Percentiles rank a stretch among this genome's conserved stretches.
Conservation (phyloP, 1,139 yeast species). For the Candida gigantensis region DNA sequence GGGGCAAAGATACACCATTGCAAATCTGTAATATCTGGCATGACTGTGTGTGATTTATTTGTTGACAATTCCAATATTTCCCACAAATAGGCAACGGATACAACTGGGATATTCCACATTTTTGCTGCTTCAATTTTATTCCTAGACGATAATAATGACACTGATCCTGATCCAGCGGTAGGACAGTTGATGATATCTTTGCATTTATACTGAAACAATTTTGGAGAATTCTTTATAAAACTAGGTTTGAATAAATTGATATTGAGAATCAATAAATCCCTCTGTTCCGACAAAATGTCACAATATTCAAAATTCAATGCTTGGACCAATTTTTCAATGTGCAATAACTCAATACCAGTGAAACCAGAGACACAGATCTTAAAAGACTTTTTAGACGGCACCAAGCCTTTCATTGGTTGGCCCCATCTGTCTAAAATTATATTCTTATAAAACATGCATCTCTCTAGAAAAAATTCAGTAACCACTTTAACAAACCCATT, state of each 20-base stretch:
- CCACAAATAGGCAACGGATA: constrained; percentile 55
- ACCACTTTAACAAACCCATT: constrained; percentile 34
- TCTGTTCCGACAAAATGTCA: constrained; percentile 51
- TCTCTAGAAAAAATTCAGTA: constrained; percentile 87
- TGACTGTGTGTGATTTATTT: constrained; percentile 15
- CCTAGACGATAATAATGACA: constrained; percentile 46
- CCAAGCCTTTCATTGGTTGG: constrained; percentile 50
- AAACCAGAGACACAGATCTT: constrained; percentile 76
- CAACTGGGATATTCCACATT: constrained; percentile 57
- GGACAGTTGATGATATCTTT: constrained; percentile 40
- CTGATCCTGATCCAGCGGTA: constrained; percentile 31
- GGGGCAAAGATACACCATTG: constrained; percentile 59
- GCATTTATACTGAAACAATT: constrained; percentile 36
- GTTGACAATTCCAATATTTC: constrained; percentile 32
- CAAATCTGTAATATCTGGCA: constrained; percentile 41
- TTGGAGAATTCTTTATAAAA: constrained; percentile 41
- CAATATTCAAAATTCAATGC: constrained; percentile 52
- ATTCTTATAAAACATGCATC: constrained; percentile 64
- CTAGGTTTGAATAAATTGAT: constrained; percentile 48
- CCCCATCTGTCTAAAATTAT: constrained; percentile 73
- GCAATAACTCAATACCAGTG: constrained; percentile 78
- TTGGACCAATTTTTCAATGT: constrained; percentile 62
- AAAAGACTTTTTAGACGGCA: constrained; percentile 35
- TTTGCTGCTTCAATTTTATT: constrained; percentile 59
- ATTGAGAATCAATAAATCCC: constrained; percentile 68